Percentiles rank a stretch among this genome's conserved stretches.
Conservation (phyloP, 2,329 filamentous ascomycete species). For the Cyclaneusma minus region DNA sequence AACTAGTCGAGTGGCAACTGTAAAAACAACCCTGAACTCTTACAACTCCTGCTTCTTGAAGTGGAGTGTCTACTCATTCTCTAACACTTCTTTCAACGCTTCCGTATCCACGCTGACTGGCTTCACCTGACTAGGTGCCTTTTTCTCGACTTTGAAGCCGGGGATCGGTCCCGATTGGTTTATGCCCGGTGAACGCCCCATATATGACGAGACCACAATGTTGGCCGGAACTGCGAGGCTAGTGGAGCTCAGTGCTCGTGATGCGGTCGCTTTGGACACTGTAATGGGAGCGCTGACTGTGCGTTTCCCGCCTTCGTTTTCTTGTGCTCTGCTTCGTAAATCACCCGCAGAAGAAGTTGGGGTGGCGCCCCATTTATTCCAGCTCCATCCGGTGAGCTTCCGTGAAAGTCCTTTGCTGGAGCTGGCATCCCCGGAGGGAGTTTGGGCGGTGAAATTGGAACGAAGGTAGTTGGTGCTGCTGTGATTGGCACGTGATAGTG, state of each 20-base stretch:
- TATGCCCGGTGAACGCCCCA: slow-evolving; percentile 50
- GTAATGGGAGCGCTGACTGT: slow-evolving; percentile 19
- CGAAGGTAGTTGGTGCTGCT: slow-evolving; percentile 38
- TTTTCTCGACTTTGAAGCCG: slow-evolving; percentile 41
- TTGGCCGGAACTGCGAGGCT: too few relatives aligned
- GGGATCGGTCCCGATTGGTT: slow-evolving; percentile 65
- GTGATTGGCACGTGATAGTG: slow-evolving; percentile 28
- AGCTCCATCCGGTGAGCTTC: slow-evolving; percentile 50
- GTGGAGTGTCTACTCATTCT: too few relatives aligned
- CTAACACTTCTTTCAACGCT: slow-evolving; percentile 15
- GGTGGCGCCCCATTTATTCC: slow-evolving; percentile 43
- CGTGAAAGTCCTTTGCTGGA: slow-evolving; percentile 25
- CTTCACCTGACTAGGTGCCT: slow-evolving; percentile 15
- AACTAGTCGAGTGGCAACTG: too few relatives aligned
- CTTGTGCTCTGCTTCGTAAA: slow-evolving; percentile 4
- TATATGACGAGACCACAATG: slow-evolving; percentile 19
- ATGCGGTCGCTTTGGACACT: too few relatives aligned
- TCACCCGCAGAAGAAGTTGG: slow-evolving; percentile 22
- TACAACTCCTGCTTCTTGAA: too few relatives aligned
- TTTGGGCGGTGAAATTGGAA: slow-evolving; percentile 27
- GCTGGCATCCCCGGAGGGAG: slow-evolving; percentile 11
- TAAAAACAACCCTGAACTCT: too few relatives aligned
- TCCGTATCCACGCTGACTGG: slow-evolving; percentile 14
- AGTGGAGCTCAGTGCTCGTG: too few relatives aligned
- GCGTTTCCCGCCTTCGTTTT: slow-evolving; percentile 9